Percentiles rank a stretch among this genome's conserved stretches.
These are phyloP conservation scores for Spirogloea muscicola DNA, from an alignment of 139 green algal genomes.

Conservation along the genomic window DNA sequence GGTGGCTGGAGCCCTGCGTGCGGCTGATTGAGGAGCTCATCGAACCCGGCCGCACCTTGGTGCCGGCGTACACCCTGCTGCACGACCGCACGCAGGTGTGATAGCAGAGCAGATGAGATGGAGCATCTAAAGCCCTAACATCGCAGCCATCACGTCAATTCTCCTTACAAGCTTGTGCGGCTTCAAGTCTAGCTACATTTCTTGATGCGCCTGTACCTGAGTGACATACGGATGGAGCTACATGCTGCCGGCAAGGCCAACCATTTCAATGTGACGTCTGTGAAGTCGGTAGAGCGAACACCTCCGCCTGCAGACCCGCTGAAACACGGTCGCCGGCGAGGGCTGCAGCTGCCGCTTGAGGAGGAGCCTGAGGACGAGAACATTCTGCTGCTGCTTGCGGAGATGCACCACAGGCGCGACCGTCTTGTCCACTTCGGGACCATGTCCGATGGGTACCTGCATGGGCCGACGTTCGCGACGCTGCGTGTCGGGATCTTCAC, in stretches of 20 bases:
- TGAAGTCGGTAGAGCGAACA: background rate
- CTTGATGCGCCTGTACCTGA: background rate
- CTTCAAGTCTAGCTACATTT: background rate
- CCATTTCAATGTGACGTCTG: background rate
- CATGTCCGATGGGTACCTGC: background rate
- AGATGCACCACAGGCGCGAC: background rate
- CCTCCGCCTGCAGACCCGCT: background rate
- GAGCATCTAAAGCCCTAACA: background rate
- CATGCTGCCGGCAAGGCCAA: background rate
- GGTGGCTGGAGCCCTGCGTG: background rate
- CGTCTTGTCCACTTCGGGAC: background rate
- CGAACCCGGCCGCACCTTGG: background rate
- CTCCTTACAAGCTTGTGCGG: background rate
- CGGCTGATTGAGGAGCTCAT: background rate
- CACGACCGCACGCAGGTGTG: background rate
- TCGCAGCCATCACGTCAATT: background rate
- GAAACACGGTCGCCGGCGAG: background rate
- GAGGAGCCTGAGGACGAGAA: background rate
- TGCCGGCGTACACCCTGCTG: background rate
- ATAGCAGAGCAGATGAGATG: too few relatives aligned
- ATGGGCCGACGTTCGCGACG: conserved; percentile 4
- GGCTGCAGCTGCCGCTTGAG: background rate
- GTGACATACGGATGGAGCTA: background rate
- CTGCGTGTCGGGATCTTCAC: background rate
- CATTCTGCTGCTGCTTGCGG: background rate